A percentile compares a stretch with the other conserved stretches of the same genome.
These are phyloP conservation scores for Fusarium sp. DNA, from an alignment of 2,329 filamentous ascomycete species.

Conservation along the genomic window DNA sequence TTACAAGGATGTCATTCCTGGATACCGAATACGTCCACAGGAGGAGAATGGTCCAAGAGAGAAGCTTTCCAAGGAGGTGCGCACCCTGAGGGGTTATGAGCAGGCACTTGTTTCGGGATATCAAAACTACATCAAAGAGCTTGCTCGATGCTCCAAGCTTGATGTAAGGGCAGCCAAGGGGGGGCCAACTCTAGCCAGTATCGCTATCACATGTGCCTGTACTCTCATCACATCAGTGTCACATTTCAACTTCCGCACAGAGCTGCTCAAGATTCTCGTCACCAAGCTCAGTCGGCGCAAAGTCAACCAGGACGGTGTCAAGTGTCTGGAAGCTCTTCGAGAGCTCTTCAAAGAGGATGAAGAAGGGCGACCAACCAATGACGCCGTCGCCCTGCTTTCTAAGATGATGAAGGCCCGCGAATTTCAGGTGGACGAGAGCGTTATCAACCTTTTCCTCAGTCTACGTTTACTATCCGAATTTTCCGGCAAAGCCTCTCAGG, in stretches of 20 bases:
- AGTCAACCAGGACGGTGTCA: constrained; percentile 79
- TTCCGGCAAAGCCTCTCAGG: constrained; percentile 81
- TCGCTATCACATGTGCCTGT: constrained; percentile 89
- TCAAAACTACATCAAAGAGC: constrained; percentile 81
- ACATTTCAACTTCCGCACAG: constrained; percentile 95
- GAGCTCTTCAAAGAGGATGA: constrained; percentile 87
- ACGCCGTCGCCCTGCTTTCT: constrained; percentile 83
- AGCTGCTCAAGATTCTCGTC: constrained; percentile 88
- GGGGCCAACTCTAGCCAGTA: constrained; percentile 68
- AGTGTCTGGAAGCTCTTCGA: constrained; percentile 82
- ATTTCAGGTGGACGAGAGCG: constrained; percentile 84
- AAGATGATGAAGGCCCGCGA: constrained; percentile 96
- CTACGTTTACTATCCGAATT: constrained; percentile 91
- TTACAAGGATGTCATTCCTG: constrained; percentile 96
- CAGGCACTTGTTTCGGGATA: constrained; percentile 88
- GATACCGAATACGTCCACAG: constrained; percentile 90
- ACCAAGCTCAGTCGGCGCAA: constrained; percentile 80
- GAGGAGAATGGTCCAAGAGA: constrained; percentile 78
- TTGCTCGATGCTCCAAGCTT: constrained; percentile 74
- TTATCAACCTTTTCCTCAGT: constrained; percentile 91
- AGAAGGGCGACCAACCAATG: constrained; percentile 87
- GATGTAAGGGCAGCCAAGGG: constrained; percentile 54
- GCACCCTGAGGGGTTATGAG: constrained; percentile 83
- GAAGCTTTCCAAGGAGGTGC: constrained; percentile 92
- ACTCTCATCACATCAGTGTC: constrained; percentile 83